Base-by-base conservation (phyloP, 129 eudicot genomes). In the Lonicera japonica region DNA sequence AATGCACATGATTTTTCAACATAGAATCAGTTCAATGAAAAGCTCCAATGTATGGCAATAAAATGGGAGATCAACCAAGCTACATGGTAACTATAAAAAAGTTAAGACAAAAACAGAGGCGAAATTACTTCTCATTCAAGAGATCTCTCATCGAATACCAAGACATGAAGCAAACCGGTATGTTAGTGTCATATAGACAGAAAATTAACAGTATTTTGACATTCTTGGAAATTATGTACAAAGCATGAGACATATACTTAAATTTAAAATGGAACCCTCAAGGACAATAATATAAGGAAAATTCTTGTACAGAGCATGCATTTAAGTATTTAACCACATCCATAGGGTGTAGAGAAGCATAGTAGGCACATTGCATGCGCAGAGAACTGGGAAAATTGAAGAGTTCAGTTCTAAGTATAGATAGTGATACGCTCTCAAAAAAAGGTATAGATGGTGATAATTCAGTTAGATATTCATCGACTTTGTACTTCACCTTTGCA, bases 401-500 rank as follows among this genome's bases (percentile, higher is more conserved):
- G 16, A 5, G 21, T 24, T 24, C 41, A 10, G 11, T n/a, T 15
- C 43, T 38, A 38, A 38, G 10, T 38, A 38, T n/a, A n/a, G n/a
- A n/a, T n/a, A n/a, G n/a, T n/a, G n/a, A n/a, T n/a, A n/a, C n/a
- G n/a, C n/a, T n/a, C n/a, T n/a, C n/a, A n/a, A n/a, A n/a, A n/a
- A n/a, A n/a, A 29, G 13, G 14, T 5, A 61, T 23, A 16, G 13
- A 61, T 21, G 0, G 13, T 46, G n/a, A 48, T 1, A 29, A 21
- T 47, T 48, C 5, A 16, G 8, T 43, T 46, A 20, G 21, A 14
- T 13, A 1, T 25, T 15, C 15, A 67, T 29, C n/a, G 0, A 21
- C 0, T 39, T 15, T 48, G 17, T 12, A 17, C 36, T 62, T 69
- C 55, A 92, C 98, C 98, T 92, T 92, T 25, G 96, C 98, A 70